These are phyloP conservation scores for Globisporangium radiosum DNA, from an alignment of 352 stramenopile species.

Conservation along the genomic window DNA sequence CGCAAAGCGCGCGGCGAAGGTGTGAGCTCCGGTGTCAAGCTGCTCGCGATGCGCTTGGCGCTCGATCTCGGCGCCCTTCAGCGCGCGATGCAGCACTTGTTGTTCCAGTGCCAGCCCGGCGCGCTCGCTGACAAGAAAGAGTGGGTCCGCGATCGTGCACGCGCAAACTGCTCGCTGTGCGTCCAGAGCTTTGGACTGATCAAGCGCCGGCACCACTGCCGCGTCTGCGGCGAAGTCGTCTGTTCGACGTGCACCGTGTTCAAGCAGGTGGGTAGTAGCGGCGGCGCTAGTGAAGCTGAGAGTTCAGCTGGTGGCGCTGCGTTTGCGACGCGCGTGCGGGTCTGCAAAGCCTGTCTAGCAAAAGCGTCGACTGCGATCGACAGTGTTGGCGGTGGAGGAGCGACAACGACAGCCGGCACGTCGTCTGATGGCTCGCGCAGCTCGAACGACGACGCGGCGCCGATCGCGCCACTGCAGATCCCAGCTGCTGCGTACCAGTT, in stretches of 20 bases:
- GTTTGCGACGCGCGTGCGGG: conserved; percentile 44
- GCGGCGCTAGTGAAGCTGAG: conserved; percentile 10
- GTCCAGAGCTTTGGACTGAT: conserved; percentile 74
- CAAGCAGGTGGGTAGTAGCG: conserved; percentile 61
- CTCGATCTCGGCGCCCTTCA: conserved; percentile 52
- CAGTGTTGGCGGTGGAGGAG: not conserved
- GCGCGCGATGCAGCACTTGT: conserved; percentile 54
- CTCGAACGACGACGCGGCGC: conserved; percentile 13
- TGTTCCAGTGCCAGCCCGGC: conserved; percentile 64
- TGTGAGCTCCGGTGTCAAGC: conserved; percentile 64
- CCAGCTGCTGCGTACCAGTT: not conserved
- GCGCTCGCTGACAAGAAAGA: conserved; percentile 56
- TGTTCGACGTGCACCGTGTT: conserved; percentile 75
- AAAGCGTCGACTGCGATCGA: conserved; percentile 35
- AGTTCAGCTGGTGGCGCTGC: too few relatives aligned
- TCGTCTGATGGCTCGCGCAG: conserved; percentile 35
- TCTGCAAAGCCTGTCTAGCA: conserved; percentile 73
- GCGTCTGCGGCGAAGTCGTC: conserved; percentile 84
- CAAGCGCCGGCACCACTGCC: conserved; percentile 81
- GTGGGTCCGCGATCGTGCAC: conserved; percentile 76
- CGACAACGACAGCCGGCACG: conserved; percentile 7
- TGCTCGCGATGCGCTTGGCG: conserved; percentile 56
- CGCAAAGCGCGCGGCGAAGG: conserved; percentile 70
- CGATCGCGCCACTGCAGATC: conserved; percentile 5
- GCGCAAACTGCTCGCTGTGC: conserved; percentile 77